These are phyloP conservation scores for Pterocarpus macrocarpus DNA, from an alignment of 306 rosid species.

Conservation along the genomic window DNA sequence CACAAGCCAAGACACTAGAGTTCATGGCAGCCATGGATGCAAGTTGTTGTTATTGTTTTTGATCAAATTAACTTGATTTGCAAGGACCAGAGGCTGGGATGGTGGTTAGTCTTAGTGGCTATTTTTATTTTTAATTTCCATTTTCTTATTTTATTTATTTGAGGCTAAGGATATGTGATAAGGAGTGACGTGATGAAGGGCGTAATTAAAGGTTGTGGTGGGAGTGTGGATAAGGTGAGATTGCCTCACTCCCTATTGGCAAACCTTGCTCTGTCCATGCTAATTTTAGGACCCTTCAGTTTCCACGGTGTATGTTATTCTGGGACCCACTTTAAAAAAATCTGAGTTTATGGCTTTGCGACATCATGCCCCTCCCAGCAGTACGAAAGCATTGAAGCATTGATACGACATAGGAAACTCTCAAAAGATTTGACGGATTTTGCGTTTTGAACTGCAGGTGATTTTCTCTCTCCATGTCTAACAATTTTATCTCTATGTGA, in stretches of 20 bases:
- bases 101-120: neutral
- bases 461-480: no score
- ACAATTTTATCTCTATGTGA: no score
- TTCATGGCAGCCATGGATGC: slow-evolving; percentile 79
- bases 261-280: slow-evolving; percentile 41
- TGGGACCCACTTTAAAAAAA: slow-evolving; percentile 60
- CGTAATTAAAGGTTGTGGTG: slow-evolving; percentile 63
- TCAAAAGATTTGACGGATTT: no score
- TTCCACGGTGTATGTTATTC: slow-evolving; percentile 32
- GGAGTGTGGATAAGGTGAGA: slow-evolving; percentile 96
- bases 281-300: neutral
- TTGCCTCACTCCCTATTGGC: slow-evolving; percentile 81
- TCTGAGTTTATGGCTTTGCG: no score
- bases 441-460: no score
- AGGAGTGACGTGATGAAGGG: slow-evolving; percentile 45
- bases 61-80: slow-evolving; percentile 1
- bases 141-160: neutral
- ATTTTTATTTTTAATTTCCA: neutral
- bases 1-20: slow-evolving; percentile 81
- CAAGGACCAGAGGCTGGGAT: neutral
- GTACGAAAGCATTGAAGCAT: no score
- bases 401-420: no score
- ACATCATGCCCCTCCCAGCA: no score
- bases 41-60: no score
- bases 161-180: slow-evolving; percentile 48